These are phyloP conservation scores for Teratosphaeria epicoccoides DNA, from an alignment of 2,329 filamentous ascomycete genomes.

Conservation along the genomic window DNA sequence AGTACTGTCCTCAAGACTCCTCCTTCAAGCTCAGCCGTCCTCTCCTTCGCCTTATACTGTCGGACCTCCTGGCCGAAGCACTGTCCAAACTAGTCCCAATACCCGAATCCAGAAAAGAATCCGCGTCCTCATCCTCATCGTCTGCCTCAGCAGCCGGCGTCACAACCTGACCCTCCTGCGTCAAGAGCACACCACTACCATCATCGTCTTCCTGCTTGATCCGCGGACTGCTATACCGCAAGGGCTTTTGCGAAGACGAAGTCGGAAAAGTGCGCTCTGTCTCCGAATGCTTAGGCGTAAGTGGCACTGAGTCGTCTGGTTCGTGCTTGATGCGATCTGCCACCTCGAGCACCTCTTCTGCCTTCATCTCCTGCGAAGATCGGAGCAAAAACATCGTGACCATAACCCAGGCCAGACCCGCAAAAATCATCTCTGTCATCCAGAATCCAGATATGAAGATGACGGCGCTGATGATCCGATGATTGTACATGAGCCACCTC, in stretches of 20 bases:
- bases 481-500: slow-evolving; percentile 76
- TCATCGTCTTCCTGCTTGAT: slow-evolving; percentile 23
- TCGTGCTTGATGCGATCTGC: slow-evolving; percentile 17
- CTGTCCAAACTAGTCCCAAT: slow-evolving; percentile 41
- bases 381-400: slow-evolving; percentile 33
- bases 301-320: slow-evolving; percentile 13
- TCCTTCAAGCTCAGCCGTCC: slow-evolving; percentile 10
- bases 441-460: slow-evolving; percentile 65
- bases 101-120: slow-evolving; percentile 37
- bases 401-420: slow-evolving; percentile 52
- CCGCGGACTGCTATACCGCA: slow-evolving; percentile 23
- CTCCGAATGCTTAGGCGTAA: slow-evolving; percentile 29
- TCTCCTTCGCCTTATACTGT: slow-evolving; percentile 21
- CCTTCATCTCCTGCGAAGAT: slow-evolving; percentile 7
- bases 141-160: slow-evolving; percentile 25
- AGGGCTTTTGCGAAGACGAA: slow-evolving; percentile 32
- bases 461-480: slow-evolving; percentile 59
- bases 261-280: slow-evolving; percentile 41
- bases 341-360: slow-evolving; percentile 8
- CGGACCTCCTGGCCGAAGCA: slow-evolving; percentile 16
- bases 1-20: background rate
- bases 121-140: slow-evolving; percentile 35
- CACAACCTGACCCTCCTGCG: slow-evolving; percentile 4
- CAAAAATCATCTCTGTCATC: slow-evolving; percentile 59
- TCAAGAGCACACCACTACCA: slow-evolving; percentile 9